Evolutionary conservation across 805 yeast species (phyloP), one percentile per base, ranked within the genome.

Genomic region (Scheffersomyces ergatensis): DNA sequence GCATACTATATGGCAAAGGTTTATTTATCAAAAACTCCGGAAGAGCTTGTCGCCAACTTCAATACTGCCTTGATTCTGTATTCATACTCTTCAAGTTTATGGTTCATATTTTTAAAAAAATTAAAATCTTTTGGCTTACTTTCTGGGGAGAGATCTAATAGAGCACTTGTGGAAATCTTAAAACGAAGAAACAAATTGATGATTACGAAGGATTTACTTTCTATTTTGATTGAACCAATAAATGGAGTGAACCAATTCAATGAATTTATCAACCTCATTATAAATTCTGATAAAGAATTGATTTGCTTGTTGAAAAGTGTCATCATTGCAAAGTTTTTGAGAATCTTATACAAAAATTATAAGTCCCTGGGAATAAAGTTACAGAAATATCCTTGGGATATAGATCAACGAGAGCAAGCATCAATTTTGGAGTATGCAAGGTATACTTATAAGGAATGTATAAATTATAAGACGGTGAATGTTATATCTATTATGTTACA

Each of bases 51-150:
- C 19, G 50, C 53, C n/a, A 46, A 47, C n/a, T 70, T 70, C 49
- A 66, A 70, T 46, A 47, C 40, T 4, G 61, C 60, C 2, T 49
- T 63, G 4, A 42, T 43, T 1, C 47, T 49, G 5, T 47, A 54
- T 42, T 53, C 55, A 0, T 50, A 53, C 17, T 57, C 63, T 3
- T 50, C 71, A 3, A 44, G 50, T 2, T 19, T 65, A 5, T 70
- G 76, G 76, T 48, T 64, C 7, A 52, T 57, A 6, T 63, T 70
- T 35, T 52, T 64, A 19, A 53, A 57, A 31, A 67, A 62, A 39
- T 51, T 70, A 9, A 36, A 49, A 13, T 58, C 53, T 37, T 59
- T 68, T 41, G 66, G 57, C 9, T 54, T 70, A 5, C 52, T 70
- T 21, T 59, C 56, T n/a, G 53, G 52, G 14, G 36, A 26, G 6